Conservation (phyloP, 73 alveolate species). For the Stentor coeruleus region DNA sequence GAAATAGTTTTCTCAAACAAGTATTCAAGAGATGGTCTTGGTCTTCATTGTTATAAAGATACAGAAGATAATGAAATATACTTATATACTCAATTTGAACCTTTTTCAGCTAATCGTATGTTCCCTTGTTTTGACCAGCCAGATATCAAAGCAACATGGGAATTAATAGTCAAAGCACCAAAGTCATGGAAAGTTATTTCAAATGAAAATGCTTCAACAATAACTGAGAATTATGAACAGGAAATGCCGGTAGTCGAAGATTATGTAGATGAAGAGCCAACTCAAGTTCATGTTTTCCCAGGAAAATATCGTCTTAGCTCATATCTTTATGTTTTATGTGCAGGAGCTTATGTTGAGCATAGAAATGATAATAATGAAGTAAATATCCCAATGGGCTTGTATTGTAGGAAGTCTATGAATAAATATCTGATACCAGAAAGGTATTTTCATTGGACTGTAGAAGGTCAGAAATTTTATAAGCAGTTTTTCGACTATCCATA, state of each 20-base stretch:
- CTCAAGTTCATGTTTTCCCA: constrained; percentile 56
- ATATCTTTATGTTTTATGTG: constrained; percentile 93
- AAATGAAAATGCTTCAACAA: constrained; percentile 36
- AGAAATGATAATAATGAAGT: constrained; percentile 50
- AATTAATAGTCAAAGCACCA: constrained; percentile 74
- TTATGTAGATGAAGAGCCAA: constrained; percentile 36
- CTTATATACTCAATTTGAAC: constrained; percentile 90
- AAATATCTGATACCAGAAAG: constrained; percentile 73
- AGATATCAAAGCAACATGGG: constrained; percentile 86
- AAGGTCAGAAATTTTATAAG: constrained; percentile 91
- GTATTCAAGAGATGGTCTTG: constrained; percentile 76
- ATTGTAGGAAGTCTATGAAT: constrained; percentile 76
- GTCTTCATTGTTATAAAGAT: constrained; percentile 87
- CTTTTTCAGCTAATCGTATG: constrained; percentile 85
- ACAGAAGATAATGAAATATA: constrained; percentile 81
- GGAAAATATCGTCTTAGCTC: constrained; percentile 74
- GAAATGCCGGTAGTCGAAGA: constrained; percentile 31
- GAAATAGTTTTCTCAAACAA: constrained; percentile 40
- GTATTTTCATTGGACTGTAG: constrained; percentile 81
- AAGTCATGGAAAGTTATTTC: constrained; percentile 80
- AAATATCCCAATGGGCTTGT: constrained; percentile 69
- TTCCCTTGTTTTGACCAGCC: constrained; percentile 99
- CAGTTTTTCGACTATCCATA: constrained; percentile 84
- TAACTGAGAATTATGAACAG: background rate
- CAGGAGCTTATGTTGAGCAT: constrained; percentile 89